Evolutionary conservation across 495 filamentous ascomycete genomes (phyloP), one percentile per base, ranked within the genome.

Genomic region (Neurospora pannonica): DNA sequence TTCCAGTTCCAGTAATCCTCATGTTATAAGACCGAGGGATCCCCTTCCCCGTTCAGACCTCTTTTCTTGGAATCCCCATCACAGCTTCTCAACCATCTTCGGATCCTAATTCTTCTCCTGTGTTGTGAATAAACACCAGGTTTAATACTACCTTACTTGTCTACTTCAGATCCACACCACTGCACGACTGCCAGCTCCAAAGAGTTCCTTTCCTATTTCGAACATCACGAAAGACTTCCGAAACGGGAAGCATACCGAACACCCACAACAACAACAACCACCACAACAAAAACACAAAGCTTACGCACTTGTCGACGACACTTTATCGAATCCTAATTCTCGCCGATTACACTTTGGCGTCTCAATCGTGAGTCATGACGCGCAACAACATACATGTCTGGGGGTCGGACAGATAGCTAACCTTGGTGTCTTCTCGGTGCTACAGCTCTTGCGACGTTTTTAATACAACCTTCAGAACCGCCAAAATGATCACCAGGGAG

Each of bases 401-500:
- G 46, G n/a, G 34, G 36, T 24, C 15, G 34, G 48, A 73, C 54
- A 67, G 17, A 21, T 72, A 17, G 76, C 82, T 83, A 77, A 83
- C 79, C 72, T 75, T 17, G 24, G 54, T 13, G 21, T 54, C 21
- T 28, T 54, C 24, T 7, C 48, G 71, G 42, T 75, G 54, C 71
- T 71, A 28, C 71, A 74, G 74, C 71, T 15, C 40, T 36, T 19
- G 71, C 42, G n/a, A 36, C 72, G 74, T 67, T 76, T 75, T 43
- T 43, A 71, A 74, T 31, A 75, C 36, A 37, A 34, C 34, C 48
- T 71, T 24, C 38, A 10, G 43, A 40, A 74, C 75, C 40, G 54
- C 70, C 79, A 82, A 72, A 79, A 88, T 88, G 87, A 82, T 84
- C 76, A 81, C 80, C 76, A 82, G 83, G 82, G 83, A 82, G 73